Base-by-base conservation (phyloP, 768 basidiomycete species). In the Lentinus brumalis region DNA sequence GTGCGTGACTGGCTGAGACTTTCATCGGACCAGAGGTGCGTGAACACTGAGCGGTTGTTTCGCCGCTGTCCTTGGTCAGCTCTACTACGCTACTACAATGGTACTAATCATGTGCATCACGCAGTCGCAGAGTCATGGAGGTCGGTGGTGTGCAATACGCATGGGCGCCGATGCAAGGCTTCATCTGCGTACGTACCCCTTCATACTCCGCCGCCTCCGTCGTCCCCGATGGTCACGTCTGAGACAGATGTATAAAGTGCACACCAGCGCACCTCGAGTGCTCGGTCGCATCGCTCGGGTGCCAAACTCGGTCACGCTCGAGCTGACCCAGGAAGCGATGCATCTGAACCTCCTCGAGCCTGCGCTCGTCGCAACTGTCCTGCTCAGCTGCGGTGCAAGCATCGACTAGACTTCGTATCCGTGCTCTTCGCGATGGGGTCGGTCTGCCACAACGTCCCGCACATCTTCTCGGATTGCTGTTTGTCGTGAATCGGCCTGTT, bases 341-440 rank as follows among this genome's bases (percentile, higher is more conserved):
- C 80, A 84, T 57, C 74, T 80, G 8, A 81, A 80, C 15, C 77
- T 89, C 16, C 74, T 87, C 5, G 83, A 88, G 26, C 69, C 77
- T 8, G 71, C 77, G 58, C 68, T 88, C 30, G 75, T 83, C 10
- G 85, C 83, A 0, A 78, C 83, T 0, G 65, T 83, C 5, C 74
- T 89, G 26, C 74, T 89, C 46, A 83, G 83, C 59, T 85, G 78
- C 52, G 87, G 87, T n/a, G 81, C 80, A 57, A 83, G 77, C 71
- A 83, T 89, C 26, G 87, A 88, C 64, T 88, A 30, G 14, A 18
- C 15, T 14, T 16, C 42, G 35, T 7, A 35, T 35, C 35, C 35
- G 21, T 26, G 21, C 21, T 26, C 21, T 11, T 1, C 42, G 5
- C 42, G 18, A 44, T 44, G 15, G 6, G 8, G 42, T 44, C 6